phyloP scores from a whole-genome alignment of 208 protist species.

The Novymonas esmeraldas region DNA sequence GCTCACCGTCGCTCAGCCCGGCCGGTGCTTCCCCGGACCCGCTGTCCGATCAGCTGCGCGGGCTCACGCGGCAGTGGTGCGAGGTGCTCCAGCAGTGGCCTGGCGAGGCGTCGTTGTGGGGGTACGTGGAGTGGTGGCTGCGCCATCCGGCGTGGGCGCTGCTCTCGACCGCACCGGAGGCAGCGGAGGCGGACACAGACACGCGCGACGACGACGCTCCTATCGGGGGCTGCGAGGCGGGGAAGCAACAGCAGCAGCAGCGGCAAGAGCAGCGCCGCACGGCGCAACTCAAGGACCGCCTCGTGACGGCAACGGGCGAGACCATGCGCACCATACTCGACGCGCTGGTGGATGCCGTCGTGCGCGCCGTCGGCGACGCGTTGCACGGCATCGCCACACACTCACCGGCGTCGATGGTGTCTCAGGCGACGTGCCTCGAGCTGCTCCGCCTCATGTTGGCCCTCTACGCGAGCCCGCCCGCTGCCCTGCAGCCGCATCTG shows the following conservation, averaged over 20 bases:
- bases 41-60: background rate
- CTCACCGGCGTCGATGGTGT: background rate
- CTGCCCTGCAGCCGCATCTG: background rate
- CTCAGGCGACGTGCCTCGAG: background rate
- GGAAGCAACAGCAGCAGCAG: no score
- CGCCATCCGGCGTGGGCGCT: slow-evolving; percentile 25
- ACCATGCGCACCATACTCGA: slow-evolving; percentile 23
- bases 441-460: slow-evolving; percentile 13
- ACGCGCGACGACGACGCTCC: background rate
- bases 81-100: slow-evolving; percentile 44
- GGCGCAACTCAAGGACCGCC: slow-evolving; percentile 7
- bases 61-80: slow-evolving; percentile 22
- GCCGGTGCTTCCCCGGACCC: background rate
- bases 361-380: slow-evolving; percentile 18
- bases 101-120: slow-evolving; percentile 29
- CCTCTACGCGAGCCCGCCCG: slow-evolving; percentile 14
- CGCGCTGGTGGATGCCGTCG: slow-evolving; percentile 18
- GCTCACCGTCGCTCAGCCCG: background rate
- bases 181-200: background rate
- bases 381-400: slow-evolving; percentile 2
- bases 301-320: slow-evolving; percentile 5
- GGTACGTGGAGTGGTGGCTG: slow-evolving; percentile 70
- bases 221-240: no score
- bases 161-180: background rate
- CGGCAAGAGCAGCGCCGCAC: background rate